A percentile compares a stretch with the other conserved stretches of the same genome.
Evolutionary conservation across 2,329 filamentous ascomycete species (phyloP).

Genomic region (Aspergillus aculeatinus): DNA sequence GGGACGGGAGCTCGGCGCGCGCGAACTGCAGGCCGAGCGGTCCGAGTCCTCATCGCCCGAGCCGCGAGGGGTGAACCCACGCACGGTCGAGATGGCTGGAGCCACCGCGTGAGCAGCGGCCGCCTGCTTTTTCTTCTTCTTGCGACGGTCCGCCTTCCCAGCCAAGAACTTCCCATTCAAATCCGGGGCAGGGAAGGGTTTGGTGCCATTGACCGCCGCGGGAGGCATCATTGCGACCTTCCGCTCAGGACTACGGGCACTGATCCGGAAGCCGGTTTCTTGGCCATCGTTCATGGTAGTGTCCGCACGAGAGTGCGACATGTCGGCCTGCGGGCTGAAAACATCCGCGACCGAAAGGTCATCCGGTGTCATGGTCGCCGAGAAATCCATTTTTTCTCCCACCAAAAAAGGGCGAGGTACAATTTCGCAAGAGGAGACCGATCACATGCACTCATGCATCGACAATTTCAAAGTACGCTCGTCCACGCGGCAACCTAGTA

Average conservation of each 20-base stretch:
- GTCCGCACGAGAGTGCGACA: constrained; percentile 26
- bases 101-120: constrained; percentile 19
- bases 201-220: constrained; percentile 20
- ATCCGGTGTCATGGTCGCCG: constrained; percentile 25
- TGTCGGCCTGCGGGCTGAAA: constrained; percentile 39
- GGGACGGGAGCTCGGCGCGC: constrained; percentile 32
- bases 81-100: constrained; percentile 42
- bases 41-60: constrained; percentile 50
- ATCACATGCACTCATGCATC: constrained; percentile 18
- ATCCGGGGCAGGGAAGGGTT: constrained; percentile 30
- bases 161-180: constrained; percentile 27
- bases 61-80: constrained; percentile 44
- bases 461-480: constrained; percentile 6
- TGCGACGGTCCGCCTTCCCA: constrained; percentile 30
- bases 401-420: constrained; percentile 2
- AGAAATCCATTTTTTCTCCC: constrained; percentile 22
- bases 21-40: constrained; percentile 40
- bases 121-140: constrained; percentile 46
- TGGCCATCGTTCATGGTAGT: constrained; percentile 21
- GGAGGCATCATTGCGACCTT: constrained; percentile 18
- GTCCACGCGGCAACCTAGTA: neutral
- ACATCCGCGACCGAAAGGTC: constrained; percentile 42
- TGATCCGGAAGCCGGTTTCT: constrained; percentile 30
- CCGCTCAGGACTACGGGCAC: constrained; percentile 24
- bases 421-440: constrained; percentile 2